Percentiles rank a stretch among this genome's conserved stretches.
Evolutionary conservation across 331 rosid species (phyloP).

Genomic region (Arachis monticola): DNA sequence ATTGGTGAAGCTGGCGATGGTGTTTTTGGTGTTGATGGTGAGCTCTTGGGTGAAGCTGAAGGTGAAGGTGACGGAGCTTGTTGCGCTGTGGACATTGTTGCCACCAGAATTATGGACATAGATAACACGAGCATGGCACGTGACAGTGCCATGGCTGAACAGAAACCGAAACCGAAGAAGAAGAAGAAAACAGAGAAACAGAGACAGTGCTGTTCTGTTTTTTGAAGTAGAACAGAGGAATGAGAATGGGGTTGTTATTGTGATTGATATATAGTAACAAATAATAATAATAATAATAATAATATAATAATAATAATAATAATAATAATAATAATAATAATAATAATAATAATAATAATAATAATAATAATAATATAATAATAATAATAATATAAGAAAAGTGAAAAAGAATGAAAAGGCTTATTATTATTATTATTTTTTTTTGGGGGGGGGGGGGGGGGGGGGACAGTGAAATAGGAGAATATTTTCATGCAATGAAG

Average conservation of each 20-base stretch:
- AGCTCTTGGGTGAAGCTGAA: constrained; percentile 1
- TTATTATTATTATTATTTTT: not conserved
- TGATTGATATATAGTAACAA: constrained; percentile 31
- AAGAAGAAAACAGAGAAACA: not conserved
- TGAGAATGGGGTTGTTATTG: too few species aligned
- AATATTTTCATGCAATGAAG: constrained; percentile 13
- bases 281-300: constrained; percentile 36
- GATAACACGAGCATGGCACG: constrained; percentile 58
- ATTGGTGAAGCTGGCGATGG: constrained; percentile 13
- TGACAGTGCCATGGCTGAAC: constrained; percentile 51
- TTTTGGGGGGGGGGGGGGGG: too few species aligned
- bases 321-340: constrained; percentile 29
- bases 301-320: constrained; percentile 1
- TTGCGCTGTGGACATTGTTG: constrained; percentile 62
- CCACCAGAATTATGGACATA: constrained; percentile 46
- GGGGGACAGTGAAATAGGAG: not conserved
- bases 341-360: not conserved
- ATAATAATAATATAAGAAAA: constrained; percentile 11
- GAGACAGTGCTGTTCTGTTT: not conserved
- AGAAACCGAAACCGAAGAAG: not conserved
- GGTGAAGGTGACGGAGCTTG: constrained; percentile 72
- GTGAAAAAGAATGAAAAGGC: not conserved
- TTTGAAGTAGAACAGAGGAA: constrained; percentile 31
- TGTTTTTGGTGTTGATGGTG: constrained; percentile 16
- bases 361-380: constrained; percentile 7